Conservation (phyloP, 2,329 filamentous ascomycete genomes). For the Dendryphion nanum region DNA sequence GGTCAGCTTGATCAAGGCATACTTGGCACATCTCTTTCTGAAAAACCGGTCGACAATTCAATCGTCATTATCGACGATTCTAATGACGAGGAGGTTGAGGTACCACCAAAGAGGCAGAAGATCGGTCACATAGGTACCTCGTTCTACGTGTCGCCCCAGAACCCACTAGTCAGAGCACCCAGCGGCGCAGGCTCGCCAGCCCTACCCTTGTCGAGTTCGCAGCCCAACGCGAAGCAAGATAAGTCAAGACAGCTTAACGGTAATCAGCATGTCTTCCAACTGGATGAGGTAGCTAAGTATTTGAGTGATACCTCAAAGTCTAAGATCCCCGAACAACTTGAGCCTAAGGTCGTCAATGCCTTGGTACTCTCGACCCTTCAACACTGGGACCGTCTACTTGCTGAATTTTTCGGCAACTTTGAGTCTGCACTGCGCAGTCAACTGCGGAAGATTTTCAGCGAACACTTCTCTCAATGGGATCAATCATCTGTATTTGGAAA, state of each 20-base stretch:
- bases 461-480: conserved; percentile 27
- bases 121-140: too few relatives aligned
- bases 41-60: conserved; percentile 10
- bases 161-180: not conserved
- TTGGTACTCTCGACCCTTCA: conserved; percentile 27
- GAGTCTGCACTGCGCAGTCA: conserved; percentile 8
- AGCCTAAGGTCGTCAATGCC: conserved; percentile 32
- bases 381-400: conserved; percentile 28
- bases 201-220: not conserved
- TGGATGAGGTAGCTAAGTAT: conserved; percentile 19
- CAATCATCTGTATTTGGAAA: conserved; percentile 29
- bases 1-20: not conserved
- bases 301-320: conserved; percentile 25
- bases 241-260: not conserved
- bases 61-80: conserved; percentile 17
- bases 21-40: conserved; percentile 1
- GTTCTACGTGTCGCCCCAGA: not conserved
- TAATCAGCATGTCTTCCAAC: not conserved
- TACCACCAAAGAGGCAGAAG: conserved; percentile 31
- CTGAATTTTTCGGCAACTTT: conserved; percentile 24
- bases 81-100: conserved; percentile 4
- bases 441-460: conserved; percentile 23
- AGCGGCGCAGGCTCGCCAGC: not conserved
- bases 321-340: conserved; percentile 32
- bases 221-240: not conserved